Evolutionary conservation across 2,329 filamentous ascomycete genomes (phyloP).

Genomic region (Epichloe aotearoae): DNA sequence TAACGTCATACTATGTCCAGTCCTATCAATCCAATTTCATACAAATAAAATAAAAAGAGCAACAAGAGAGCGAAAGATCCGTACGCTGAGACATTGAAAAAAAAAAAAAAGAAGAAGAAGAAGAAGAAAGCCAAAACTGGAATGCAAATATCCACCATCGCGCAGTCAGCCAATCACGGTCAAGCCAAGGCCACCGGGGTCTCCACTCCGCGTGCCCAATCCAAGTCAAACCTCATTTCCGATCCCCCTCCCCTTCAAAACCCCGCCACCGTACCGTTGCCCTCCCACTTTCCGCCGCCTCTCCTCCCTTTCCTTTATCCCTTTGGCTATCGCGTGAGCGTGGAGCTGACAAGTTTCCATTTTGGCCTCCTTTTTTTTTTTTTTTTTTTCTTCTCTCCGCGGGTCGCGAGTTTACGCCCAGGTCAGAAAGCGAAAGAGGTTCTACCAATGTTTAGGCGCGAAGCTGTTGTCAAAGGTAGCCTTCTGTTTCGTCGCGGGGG

Average conservation of each 20-base stretch:
- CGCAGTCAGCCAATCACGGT: neutral
- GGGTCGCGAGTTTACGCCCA: neutral
- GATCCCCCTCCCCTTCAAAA: neutral
- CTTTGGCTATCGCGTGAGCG: too few species aligned
- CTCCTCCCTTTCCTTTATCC: too few species aligned
- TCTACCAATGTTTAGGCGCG: neutral
- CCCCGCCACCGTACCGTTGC: too few species aligned
- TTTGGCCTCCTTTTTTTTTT: too few species aligned
- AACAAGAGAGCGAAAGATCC: neutral
- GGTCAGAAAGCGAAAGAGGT: too few species aligned
- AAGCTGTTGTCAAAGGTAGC: conserved; percentile 1
- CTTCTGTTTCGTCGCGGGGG: neutral
- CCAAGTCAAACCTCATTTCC: conserved; percentile 1
- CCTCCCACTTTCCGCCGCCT: too few species aligned
- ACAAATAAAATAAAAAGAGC: neutral
- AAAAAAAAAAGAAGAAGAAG: too few species aligned
- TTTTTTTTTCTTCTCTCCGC: neutral
- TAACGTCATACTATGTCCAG: neutral
- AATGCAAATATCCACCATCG: neutral
- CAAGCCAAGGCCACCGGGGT: neutral
- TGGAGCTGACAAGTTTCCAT: too few species aligned
- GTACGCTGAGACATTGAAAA: neutral
- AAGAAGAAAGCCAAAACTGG: neutral
- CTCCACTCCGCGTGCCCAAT: too few species aligned
- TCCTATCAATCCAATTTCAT: neutral